Conservation (phyloP, 352 stramenopile genomes). For the Globisporangium mamillatum region DNA sequence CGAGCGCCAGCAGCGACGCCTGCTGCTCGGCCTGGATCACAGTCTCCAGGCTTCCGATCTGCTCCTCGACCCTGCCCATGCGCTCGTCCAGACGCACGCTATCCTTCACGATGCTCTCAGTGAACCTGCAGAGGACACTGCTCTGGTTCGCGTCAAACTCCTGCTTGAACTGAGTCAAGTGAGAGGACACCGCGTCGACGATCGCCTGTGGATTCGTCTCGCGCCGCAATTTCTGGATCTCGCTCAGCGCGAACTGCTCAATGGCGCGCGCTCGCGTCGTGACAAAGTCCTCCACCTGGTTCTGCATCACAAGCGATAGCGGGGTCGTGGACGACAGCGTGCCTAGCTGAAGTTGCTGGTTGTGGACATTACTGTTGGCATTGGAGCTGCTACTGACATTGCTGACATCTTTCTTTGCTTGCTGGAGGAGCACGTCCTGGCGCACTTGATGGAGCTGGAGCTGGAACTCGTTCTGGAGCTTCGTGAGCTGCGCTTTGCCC, state of each 20-base stretch:
- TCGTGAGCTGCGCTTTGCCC: conserved; percentile 16
- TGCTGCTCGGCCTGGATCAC: conserved; percentile 73
- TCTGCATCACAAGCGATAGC: conserved; percentile 43
- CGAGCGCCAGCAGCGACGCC: conserved; percentile 58
- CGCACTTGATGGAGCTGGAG: conserved; percentile 32
- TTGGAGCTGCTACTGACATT: neutral
- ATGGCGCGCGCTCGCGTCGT: conserved; percentile 26
- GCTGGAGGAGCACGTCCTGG: conserved; percentile 25
- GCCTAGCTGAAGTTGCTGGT: conserved; percentile 3
- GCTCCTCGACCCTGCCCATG: conserved; percentile 45
- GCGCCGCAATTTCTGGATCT: conserved; percentile 32
- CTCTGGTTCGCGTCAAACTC: conserved; percentile 57
- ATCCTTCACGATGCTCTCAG: conserved; percentile 50
- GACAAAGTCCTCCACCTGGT: conserved; percentile 51
- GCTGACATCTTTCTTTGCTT: conserved; percentile 4
- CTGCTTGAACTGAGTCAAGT: conserved; percentile 61
- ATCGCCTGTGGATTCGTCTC: conserved; percentile 35
- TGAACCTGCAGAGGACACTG: conserved; percentile 41
- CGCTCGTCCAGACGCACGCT: conserved; percentile 47
- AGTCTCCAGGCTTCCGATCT: conserved; percentile 46
- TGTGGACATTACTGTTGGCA: too few relatives aligned
- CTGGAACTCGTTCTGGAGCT: conserved; percentile 17
- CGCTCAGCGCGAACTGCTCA: conserved; percentile 29
- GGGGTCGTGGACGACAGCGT: conserved; percentile 22
- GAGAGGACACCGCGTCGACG: conserved; percentile 52